Conservation (phyloP, 2,329 filamentous ascomycete genomes). For the Acrocalymma vagum region DNA sequence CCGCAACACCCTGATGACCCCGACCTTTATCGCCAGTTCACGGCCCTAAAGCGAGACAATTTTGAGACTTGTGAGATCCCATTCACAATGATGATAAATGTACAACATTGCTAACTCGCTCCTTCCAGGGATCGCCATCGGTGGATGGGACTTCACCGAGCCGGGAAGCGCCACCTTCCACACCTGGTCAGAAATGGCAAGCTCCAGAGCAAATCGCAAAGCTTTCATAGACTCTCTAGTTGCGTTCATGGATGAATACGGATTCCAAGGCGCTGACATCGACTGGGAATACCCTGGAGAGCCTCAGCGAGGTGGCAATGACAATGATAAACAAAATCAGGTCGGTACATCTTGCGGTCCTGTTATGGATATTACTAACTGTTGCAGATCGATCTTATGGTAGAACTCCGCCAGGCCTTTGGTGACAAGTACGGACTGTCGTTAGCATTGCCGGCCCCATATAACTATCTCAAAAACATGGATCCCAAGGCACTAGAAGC, state of each 20-base stretch:
- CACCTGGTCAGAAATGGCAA: conserved; percentile 46
- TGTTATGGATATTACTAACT: background rate
- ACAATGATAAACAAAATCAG: conserved; percentile 42
- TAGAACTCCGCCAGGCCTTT: conserved; percentile 28
- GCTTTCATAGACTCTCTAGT: conserved; percentile 50
- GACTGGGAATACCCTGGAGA: conserved; percentile 54
- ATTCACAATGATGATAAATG: too few relatives aligned
- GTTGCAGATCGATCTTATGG: conserved; percentile 18
- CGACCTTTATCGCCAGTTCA: conserved; percentile 26
- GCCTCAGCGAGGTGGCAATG: conserved; percentile 45
- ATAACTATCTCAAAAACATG: conserved; percentile 35
- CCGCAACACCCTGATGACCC: conserved; percentile 23
- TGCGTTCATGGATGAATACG: conserved; percentile 52
- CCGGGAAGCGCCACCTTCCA: conserved; percentile 42
- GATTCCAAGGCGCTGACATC: conserved; percentile 56
- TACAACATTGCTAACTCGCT: too few relatives aligned
- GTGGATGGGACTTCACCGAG: conserved; percentile 49
- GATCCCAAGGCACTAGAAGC: conserved; percentile 31
- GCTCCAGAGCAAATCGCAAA: conserved; percentile 30
- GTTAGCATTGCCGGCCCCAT: conserved; percentile 34
- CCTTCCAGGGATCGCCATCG: conserved; percentile 50
- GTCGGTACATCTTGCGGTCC: conserved; percentile 2
- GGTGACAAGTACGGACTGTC: conserved; percentile 29
- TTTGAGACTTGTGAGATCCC: too few relatives aligned
- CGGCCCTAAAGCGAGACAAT: conserved; percentile 16